Base-by-base conservation (phyloP, 495 filamentous ascomycete genomes). In the Sphaerosporella brunnea region DNA sequence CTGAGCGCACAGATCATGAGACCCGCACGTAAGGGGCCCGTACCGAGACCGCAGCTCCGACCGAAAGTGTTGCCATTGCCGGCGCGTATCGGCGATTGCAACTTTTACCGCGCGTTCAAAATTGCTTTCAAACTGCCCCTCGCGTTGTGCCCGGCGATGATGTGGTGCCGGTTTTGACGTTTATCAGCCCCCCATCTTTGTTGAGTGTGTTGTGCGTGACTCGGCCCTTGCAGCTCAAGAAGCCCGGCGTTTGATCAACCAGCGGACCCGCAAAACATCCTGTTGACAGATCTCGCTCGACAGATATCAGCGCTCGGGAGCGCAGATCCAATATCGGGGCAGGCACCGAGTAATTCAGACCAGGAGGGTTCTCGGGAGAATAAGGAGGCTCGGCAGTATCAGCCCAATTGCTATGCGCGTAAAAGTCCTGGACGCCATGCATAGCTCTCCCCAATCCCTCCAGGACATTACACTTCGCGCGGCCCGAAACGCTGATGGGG, bases 41-140 rank as follows among this genome's bases (percentile, higher is more conserved):
- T 39, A 39, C 16, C 15, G 5, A 5, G n/a, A 20, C 36, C 19
- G 5, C n/a, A 39, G 8, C n/a, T 15, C 13, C 7, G 13, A 15
- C 7, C 36, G 36, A 15, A 39, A 39, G 36, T 39, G 13, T 15
- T 39, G 36, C 36, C 36, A 39, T 39, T 39, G 36, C 19, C 36
- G 13, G 7, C 15, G 36, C 5, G 36, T 39, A 39, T 39, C 36
- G 7, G 5, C 16, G 5, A 39, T 15, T 5, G 36, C 36, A 15
- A 39, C n/a, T 8, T 39, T 15, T 8, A 39, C 36, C 16, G 36
- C 36, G 13, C 36, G 36, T 5, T 16, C n/a, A 20, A 39, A 39
- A 15, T 39, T 39, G 19, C 8, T 39, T 5, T 15, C 36, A 15
- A 39, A 7, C 19, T 39, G 5, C 13, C n/a, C 36, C 36, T 15